A percentile compares a stretch with the other conserved stretches of the same genome.
phyloP scores from a whole-genome alignment of 2,329 filamentous ascomycete genomes.

The Neofusicoccum ribis region DNA sequence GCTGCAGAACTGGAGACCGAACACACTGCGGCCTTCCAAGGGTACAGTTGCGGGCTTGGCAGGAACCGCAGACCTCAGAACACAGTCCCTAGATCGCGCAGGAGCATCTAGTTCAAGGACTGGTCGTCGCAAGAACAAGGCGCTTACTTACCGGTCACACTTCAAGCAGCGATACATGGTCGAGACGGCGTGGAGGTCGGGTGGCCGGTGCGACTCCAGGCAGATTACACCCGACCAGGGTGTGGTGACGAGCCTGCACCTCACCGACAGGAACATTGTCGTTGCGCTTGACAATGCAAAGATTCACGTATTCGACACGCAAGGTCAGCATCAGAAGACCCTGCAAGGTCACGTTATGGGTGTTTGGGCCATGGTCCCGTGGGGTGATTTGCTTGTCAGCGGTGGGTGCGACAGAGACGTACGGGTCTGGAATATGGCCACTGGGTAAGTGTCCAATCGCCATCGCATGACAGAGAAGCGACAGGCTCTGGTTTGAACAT shows the following conservation, averaged over 20 bases:
- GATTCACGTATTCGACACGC: conserved; percentile 95
- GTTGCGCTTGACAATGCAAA: conserved; percentile 97
- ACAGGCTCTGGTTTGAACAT: neutral
- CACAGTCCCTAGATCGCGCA: conserved; percentile 57
- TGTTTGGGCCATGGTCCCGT: conserved; percentile 99
- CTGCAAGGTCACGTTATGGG: conserved; percentile 97
- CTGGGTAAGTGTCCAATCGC: conserved; percentile 63
- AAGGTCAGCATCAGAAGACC: conserved; percentile 84
- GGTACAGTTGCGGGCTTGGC: conserved; percentile 39
- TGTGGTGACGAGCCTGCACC: conserved; percentile 91
- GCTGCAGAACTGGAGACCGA: neutral
- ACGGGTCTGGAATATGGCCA: conserved; percentile 92
- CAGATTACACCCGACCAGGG: conserved; percentile 96
- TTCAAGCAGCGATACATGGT: conserved; percentile 98
- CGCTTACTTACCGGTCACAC: conserved; percentile 88
- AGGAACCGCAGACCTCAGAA: conserved; percentile 51
- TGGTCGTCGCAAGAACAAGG: conserved; percentile 54
- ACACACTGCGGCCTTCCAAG: neutral
- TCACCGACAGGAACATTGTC: conserved; percentile 95
- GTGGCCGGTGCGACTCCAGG: conserved; percentile 77
- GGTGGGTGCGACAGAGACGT: conserved; percentile 97
- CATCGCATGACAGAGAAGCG: neutral
- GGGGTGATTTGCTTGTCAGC: conserved; percentile 92
- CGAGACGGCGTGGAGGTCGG: conserved; percentile 93
- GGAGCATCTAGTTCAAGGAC: conserved; percentile 35